A percentile compares a stretch with the other conserved stretches of the same genome.
These are phyloP conservation scores for Lineolata rhizophorae DNA, from an alignment of 495 filamentous ascomycete species.

Conservation along the genomic window DNA sequence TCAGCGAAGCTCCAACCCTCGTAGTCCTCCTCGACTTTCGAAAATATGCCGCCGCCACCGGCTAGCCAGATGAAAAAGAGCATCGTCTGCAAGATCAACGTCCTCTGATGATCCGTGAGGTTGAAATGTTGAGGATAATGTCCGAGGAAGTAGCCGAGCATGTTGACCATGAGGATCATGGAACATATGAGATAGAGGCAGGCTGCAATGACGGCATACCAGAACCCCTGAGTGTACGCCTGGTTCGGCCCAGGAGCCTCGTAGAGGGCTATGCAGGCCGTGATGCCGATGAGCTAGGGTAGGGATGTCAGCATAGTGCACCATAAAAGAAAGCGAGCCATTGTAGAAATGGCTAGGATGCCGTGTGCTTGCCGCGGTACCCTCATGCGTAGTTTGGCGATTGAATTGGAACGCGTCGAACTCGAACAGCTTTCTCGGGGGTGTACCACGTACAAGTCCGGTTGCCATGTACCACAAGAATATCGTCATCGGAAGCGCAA, in stretches of 20 bases:
- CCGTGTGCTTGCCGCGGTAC: too few species aligned
- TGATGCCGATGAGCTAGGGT: constrained; percentile 35
- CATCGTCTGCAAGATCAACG: constrained; percentile 41
- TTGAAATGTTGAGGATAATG: constrained; percentile 59
- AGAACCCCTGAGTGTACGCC: constrained; percentile 53
- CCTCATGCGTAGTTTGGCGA: too few species aligned
- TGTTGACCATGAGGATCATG: constrained; percentile 47
- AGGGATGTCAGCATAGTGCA: not conserved
- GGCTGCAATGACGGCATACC: constrained; percentile 53
- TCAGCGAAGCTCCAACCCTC: constrained; percentile 26
- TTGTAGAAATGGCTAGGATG: too few species aligned
- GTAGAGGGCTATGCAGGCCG: constrained; percentile 35
- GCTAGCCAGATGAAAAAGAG: constrained; percentile 39
- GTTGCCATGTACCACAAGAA: constrained; percentile 46
- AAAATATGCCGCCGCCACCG: constrained; percentile 36
- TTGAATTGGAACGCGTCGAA: too few species aligned
- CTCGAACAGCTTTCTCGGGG: too few species aligned
- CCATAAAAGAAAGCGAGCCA: too few species aligned
- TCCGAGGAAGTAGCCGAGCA: constrained; percentile 55
- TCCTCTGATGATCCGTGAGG: constrained; percentile 49
- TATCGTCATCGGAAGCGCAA: constrained; percentile 48
- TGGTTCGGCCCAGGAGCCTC: constrained; percentile 34
- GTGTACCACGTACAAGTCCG: constrained; percentile 34
- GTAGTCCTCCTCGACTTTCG: constrained; percentile 15
- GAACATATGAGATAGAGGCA: constrained; percentile 40